Base-by-base conservation (phyloP, 2,329 filamentous ascomycete species). In the Nemania serpens region DNA sequence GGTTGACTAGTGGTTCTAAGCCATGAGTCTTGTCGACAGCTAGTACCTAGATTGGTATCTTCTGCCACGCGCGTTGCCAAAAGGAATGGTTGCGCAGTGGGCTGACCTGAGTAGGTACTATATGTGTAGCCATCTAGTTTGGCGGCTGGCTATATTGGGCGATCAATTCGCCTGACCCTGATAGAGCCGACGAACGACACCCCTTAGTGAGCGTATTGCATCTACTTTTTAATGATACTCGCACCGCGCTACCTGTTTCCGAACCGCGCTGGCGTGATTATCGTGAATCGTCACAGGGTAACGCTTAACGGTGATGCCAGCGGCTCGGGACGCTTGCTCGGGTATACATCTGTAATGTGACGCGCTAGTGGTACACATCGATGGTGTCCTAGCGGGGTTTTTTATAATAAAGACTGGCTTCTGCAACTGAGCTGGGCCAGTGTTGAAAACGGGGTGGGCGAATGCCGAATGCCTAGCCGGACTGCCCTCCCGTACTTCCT, bases 401-500 rank as follows among this genome's bases (percentile, higher is more conserved):
- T 20, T 37, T 49, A 36, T 18, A 45, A 36, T 18, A 45, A 12
- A 25, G n/a, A 55, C 12, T 22, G 17, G 13, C 37, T 39, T 41
- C 18, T 43, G 12, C 18, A 3, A 52, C 6, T 6, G 37, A 18
- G 37, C 36, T 15, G 11, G 36, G n/a, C 22, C 34, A 7, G 33
- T 39, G n/a, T 25, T 45, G 33, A 33, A 48, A 22, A 39, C n/a
- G 20, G 20, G 22, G n/a, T 12, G 4, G 15, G 47, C 11, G 3
- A 20, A 25, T n/a, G 11, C 39, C 43, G 36, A 41, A 22, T 17
- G 15, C 42, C 57, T 70, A 73, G 29, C 67, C 66, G 2, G 66
- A 59, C 29, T 68, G 68, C 2, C 67, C 68, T 3, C 77, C 77
- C 9, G 77, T 78, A 63, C 75, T 79, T 47, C 75, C 76, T 11